Evolutionary conservation across 1,139 yeast species (phyloP), one percentile per base, ranked within the genome.

Genomic region (Waltiozyma sp.): DNA sequence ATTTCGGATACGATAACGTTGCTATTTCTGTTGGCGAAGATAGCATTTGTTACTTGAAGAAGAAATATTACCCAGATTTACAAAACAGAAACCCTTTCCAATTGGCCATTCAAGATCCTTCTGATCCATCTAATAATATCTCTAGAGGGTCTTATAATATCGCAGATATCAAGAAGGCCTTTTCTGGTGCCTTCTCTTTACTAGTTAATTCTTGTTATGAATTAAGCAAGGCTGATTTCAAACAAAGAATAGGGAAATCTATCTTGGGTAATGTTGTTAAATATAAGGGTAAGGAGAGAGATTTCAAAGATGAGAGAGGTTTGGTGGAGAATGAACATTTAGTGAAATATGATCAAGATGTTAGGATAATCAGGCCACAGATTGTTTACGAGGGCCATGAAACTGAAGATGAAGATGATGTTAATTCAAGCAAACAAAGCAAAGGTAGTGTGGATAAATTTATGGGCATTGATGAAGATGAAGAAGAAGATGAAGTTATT

Each of bases 151-250:
- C 95, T 2, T 87, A 79, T 65, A 88, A 89, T 58, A 66, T 87
- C 36, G 66, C 89, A 39, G 89, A 82, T 51, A 73, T 91, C 47
- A 85, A 84, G 55, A 80, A 86, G 53, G 87, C 96, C 0, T 88
- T 91, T 66, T 82, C 84, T 11, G 96, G 96, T 28, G 98, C 97
- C 0, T 89, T 74, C 61, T 95, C 87, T 56, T 61, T 88, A 41
- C 65, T 91, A 37, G 76, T 80, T 1, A 83, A 81, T 54, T 76
- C 77, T 52, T 84, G 94, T 56, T 84, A 79, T 58, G 75, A 71
- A 38, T 50, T 73, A 45, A 68, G 70, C 44, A 48, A 52, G 15
- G 77, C 87, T 1, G 68, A 86, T 0, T 82, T 80, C 59, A 82
- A 75, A 55, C 72, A 75, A 38, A 65, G 95, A 46, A 55, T 80